These are phyloP conservation scores for Penicillium waksmanii DNA, from an alignment of 495 filamentous ascomycete genomes.

Conservation along the genomic window DNA sequence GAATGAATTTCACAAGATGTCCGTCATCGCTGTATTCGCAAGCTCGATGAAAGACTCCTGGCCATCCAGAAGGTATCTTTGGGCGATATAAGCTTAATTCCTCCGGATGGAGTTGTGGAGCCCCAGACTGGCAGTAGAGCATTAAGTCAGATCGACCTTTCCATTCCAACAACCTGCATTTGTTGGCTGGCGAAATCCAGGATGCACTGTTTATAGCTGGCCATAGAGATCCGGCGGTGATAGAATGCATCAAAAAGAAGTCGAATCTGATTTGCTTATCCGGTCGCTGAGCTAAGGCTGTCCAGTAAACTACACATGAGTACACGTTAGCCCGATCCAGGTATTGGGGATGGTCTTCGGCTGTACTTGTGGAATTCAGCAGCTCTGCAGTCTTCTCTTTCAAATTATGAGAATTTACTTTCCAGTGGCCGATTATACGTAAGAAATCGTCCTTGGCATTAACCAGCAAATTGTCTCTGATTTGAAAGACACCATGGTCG, in stretches of 20 bases:
- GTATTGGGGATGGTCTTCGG: too few relatives aligned
- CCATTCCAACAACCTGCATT: constrained; percentile 39
- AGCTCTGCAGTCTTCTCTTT: constrained; percentile 35
- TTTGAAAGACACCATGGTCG: constrained; percentile 18
- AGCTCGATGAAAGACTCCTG: constrained; percentile 30
- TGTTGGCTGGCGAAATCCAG: constrained; percentile 34
- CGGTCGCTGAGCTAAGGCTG: constrained; percentile 29
- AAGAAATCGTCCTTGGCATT: constrained; percentile 28
- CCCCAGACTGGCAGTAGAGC: constrained; percentile 36
- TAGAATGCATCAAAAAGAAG: constrained; percentile 47
- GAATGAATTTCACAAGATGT: constrained; percentile 42
- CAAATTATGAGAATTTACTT: constrained; percentile 22
- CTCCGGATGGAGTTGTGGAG: constrained; percentile 20
- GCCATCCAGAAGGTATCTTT: constrained; percentile 32
- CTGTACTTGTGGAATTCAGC: constrained; percentile 26
- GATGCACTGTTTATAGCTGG: constrained; percentile 26
- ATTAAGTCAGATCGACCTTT: constrained; percentile 41
- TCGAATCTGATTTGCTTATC: constrained; percentile 40
- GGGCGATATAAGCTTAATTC: constrained; percentile 24
- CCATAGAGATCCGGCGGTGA: constrained; percentile 37
- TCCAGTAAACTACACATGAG: constrained; percentile 19
- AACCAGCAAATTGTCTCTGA: constrained; percentile 22
- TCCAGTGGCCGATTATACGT: constrained; percentile 24
- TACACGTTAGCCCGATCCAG: not conserved
- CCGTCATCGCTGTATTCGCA: constrained; percentile 41